Percentiles rank a stretch among this genome's conserved stretches.
Evolutionary conservation across 2,329 filamentous ascomycete genomes (phyloP).

Genomic region (Nemania diffusa): DNA sequence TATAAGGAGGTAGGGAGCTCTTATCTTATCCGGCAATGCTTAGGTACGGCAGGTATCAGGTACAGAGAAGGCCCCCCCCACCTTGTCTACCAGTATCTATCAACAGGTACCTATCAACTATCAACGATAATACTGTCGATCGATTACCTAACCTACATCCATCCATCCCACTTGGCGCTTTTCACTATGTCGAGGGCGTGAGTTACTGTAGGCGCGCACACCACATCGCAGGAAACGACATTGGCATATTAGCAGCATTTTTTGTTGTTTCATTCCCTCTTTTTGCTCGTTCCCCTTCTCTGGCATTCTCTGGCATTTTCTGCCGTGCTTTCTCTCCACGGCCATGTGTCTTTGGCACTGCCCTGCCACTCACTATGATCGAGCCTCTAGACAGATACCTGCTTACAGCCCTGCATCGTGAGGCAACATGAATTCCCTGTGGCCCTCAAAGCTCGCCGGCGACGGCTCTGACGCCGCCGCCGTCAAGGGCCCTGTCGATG

Average conservation of each 20-base stretch:
- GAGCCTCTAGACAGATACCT: slow-evolving; percentile 35
- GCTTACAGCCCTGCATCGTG: slow-evolving; percentile 39
- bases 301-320: not conserved
- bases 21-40: too few relatives aligned
- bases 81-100: too few relatives aligned
- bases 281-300: not conserved
- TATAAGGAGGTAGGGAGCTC: not conserved
- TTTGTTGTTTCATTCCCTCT: not conserved
- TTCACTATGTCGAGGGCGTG: not conserved
- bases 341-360: slow-evolving; percentile 17
- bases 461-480: slow-evolving; percentile 50
- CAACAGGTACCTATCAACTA: too few relatives aligned
- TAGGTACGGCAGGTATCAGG: too few relatives aligned
- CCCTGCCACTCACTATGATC: slow-evolving; percentile 40
- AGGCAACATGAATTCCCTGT: slow-evolving; percentile 58
- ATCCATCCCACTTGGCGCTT: not conserved
- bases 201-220: not conserved
- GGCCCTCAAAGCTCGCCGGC: slow-evolving; percentile 53
- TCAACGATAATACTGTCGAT: not conserved
- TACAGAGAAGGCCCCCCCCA: too few relatives aligned
- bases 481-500: slow-evolving; percentile 44
- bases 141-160: too few relatives aligned
- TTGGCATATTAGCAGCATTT: not conserved
- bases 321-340: not conserved
- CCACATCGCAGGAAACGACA: not conserved